phyloP scores from a whole-genome alignment of 371 early-diverging fungal species.

The Dinochytrium kinnereticum region DNA sequence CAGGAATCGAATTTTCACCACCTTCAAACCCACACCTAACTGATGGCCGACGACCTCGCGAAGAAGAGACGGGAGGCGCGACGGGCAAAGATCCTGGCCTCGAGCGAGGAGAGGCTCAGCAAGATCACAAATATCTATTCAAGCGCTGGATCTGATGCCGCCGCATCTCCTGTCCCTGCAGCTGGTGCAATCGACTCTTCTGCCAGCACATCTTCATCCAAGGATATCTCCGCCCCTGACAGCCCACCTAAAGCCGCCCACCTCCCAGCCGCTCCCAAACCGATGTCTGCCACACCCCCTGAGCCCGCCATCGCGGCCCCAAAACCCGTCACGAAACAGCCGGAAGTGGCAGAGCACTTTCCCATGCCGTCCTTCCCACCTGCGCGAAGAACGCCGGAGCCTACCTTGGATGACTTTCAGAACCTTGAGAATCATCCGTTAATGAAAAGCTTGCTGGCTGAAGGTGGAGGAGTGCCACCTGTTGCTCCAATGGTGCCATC shows the following conservation, averaged over 20 bases:
- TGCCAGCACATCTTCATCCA: neutral
- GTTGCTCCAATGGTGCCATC: neutral
- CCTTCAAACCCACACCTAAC: no score
- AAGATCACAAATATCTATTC: constrained; percentile 23
- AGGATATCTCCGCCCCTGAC: neutral
- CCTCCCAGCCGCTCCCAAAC: no score
- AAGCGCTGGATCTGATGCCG: neutral
- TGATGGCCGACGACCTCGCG: no score
- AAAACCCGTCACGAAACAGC: neutral
- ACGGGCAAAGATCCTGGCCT: constrained; percentile 22
- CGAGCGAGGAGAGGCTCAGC: constrained; percentile 24
- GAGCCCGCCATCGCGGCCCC: neutral
- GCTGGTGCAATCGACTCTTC: neutral
- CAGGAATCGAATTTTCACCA: no score
- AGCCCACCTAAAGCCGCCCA: no score
- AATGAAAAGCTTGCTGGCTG: neutral
- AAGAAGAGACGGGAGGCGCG: constrained; percentile 24
- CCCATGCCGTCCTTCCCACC: neutral
- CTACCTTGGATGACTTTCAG: no score
- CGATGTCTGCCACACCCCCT: no score
- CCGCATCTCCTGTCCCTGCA: neutral
- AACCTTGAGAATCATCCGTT: no score
- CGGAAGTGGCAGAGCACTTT: neutral
- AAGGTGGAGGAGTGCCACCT: neutral
- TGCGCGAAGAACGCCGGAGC: neutral